Conservation (phyloP, 2,329 filamentous ascomycete genomes). For the Colletotrichum magnum region DNA sequence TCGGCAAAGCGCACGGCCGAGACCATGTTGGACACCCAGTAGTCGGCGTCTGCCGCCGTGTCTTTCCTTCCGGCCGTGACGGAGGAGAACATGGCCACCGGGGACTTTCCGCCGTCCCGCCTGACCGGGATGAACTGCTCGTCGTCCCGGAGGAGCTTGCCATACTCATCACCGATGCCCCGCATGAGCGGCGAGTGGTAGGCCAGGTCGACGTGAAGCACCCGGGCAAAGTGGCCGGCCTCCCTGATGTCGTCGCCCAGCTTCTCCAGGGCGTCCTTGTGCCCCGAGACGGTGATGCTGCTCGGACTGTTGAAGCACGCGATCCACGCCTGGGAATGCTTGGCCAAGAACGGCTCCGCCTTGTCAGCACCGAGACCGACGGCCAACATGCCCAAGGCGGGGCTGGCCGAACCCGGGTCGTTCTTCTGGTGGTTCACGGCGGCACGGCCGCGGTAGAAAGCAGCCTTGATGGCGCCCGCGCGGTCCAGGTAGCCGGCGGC, state of each 20-base stretch:
- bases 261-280: slow-evolving; percentile 9
- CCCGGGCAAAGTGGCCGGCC: slow-evolving; percentile 44
- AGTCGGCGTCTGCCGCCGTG: not conserved
- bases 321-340: not conserved
- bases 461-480: slow-evolving; percentile 37
- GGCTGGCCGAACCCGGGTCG: no score
- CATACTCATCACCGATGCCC: slow-evolving; percentile 13
- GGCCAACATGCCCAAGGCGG: slow-evolving; percentile 24
- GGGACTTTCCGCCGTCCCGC: not conserved
- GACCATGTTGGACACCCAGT: slow-evolving; percentile 35
- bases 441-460: slow-evolving; percentile 29
- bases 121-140: not conserved
- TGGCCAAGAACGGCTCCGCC: not conserved
- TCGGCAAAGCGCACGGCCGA: slow-evolving; percentile 23
- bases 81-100: slow-evolving; percentile 36
- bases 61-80: slow-evolving; percentile 23
- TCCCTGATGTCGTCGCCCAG: slow-evolving; percentile 43
- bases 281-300: slow-evolving; percentile 35
- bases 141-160: not conserved
- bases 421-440: not conserved
- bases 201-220: slow-evolving; percentile 43
- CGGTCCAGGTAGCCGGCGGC: slow-evolving; percentile 52
- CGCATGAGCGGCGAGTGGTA: slow-evolving; percentile 39
- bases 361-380: slow-evolving; percentile 4
- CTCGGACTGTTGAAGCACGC: slow-evolving; percentile 38